These are phyloP conservation scores for Jatropha multifida DNA, from an alignment of 441 rosid species.

Conservation along the genomic window DNA sequence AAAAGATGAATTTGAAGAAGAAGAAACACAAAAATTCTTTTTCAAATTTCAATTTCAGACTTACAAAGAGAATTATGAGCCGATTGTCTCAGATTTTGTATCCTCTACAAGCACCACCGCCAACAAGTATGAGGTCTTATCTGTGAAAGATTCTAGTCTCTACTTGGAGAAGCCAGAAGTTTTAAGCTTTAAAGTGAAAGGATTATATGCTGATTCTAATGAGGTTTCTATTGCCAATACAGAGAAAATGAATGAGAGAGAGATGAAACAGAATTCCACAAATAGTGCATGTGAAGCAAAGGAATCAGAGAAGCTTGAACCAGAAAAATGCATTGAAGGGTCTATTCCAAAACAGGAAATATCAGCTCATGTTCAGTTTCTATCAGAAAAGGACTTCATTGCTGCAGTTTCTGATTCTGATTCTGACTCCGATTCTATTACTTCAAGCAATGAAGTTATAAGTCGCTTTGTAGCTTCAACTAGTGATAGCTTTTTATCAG, in stretches of 20 bases:
- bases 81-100: constrained; percentile 19
- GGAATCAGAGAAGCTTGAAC: constrained; percentile 14
- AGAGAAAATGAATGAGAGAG: constrained; percentile 1
- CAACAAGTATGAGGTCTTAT: constrained; percentile 35
- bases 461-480: constrained; percentile 45
- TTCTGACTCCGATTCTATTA: constrained; percentile 48
- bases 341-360: neutral
- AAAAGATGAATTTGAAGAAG: constrained; percentile 10
- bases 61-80: constrained; percentile 19
- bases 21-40: constrained; percentile 36
- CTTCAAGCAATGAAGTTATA: constrained; percentile 51
- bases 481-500: constrained; percentile 54
- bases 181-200: constrained; percentile 32
- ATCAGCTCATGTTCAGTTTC: constrained; percentile 28
- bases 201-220: constrained; percentile 28
- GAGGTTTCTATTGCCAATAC: constrained; percentile 2
- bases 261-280: constrained; percentile 8
- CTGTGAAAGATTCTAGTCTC: constrained; percentile 28
- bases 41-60: constrained; percentile 61
- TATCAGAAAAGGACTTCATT: constrained; percentile 42
- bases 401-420: constrained; percentile 28
- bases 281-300: constrained; percentile 7
- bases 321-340: neutral
- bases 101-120: constrained; percentile 24
- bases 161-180: constrained; percentile 39